Evolutionary conservation across 495 filamentous ascomycete species (phyloP).

Genomic region (Aspergillus nanangensis): DNA sequence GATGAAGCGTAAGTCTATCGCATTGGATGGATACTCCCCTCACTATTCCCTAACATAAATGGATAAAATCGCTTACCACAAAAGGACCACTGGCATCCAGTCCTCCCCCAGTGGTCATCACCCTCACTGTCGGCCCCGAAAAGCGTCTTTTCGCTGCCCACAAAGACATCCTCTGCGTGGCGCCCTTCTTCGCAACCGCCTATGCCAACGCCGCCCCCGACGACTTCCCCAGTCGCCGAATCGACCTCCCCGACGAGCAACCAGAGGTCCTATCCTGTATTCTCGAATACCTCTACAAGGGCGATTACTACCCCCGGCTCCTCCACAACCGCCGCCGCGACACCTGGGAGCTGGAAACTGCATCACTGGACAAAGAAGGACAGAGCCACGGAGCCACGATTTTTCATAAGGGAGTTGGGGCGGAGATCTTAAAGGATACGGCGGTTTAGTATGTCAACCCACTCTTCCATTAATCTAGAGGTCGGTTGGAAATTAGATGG

Average conservation of each 20-base stretch:
- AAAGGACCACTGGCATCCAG: too few relatives aligned
- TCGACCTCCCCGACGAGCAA: conserved; percentile 78
- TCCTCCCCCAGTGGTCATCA: conserved; percentile 70
- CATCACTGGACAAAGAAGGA: conserved; percentile 24
- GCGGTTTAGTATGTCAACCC: conserved; percentile 60
- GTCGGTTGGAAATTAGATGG: too few relatives aligned
- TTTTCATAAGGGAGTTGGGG: conserved; percentile 59
- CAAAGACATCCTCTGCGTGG: conserved; percentile 73
- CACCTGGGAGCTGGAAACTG: conserved; percentile 68
- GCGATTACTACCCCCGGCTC: conserved; percentile 81
- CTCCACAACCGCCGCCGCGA: conserved; percentile 63
- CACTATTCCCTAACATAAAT: too few relatives aligned
- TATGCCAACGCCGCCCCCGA: conserved; percentile 13
- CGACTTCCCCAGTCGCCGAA: conserved; percentile 39
- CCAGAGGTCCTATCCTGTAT: conserved; percentile 88
- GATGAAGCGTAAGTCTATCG: conserved; percentile 15
- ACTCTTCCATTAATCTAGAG: not conserved
- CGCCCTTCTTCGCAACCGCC: conserved; percentile 64
- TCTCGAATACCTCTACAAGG: conserved; percentile 91
- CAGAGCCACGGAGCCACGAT: conserved; percentile 57
- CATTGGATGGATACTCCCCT: too few relatives aligned
- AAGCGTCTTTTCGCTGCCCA: conserved; percentile 87
- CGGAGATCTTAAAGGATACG: conserved; percentile 77
- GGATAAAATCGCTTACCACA: too few relatives aligned
- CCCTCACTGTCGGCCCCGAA: conserved; percentile 70